phyloP scores from a whole-genome alignment of 768 basidiomycete genomes.

The Strobilomyces echinocephalus region DNA sequence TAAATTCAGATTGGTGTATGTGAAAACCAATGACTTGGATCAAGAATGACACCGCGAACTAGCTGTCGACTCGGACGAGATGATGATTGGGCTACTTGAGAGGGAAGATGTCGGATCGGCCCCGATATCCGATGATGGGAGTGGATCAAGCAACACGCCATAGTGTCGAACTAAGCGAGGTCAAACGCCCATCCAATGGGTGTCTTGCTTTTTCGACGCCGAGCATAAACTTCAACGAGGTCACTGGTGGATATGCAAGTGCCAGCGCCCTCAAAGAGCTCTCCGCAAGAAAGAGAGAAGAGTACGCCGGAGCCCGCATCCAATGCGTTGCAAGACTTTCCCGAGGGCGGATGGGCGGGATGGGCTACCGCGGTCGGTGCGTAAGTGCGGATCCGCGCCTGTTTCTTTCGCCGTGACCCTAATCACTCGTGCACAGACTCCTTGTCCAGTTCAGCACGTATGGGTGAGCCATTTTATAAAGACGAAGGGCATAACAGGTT shows the following conservation, averaged over 20 bases:
- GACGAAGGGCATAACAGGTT: neutral
- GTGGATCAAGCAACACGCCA: no score
- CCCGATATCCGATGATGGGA: no score
- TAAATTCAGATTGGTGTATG: no score
- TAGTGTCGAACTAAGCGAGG: no score
- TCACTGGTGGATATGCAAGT: neutral
- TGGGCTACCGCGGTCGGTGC: conserved; percentile 32
- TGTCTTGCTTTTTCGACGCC: neutral
- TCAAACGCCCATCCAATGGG: no score
- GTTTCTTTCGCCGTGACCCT: neutral
- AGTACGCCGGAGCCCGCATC: neutral
- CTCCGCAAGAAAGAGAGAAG: neutral
- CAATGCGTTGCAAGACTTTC: conserved; percentile 9
- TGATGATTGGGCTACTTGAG: no score
- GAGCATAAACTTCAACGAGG: neutral
- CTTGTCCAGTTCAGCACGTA: conserved; percentile 37
- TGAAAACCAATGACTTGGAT: no score
- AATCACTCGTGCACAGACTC: conserved; percentile 23
- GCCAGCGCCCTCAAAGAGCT: neutral
- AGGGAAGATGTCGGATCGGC: no score
- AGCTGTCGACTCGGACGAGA: no score
- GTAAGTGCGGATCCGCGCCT: conserved; percentile 12
- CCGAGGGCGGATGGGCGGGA: conserved; percentile 27
- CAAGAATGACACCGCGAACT: no score
- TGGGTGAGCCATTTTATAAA: conserved; percentile 22